Evolutionary conservation across 23 red algal species (phyloP).

Genomic region (Gracilariopsis chorda): DNA sequence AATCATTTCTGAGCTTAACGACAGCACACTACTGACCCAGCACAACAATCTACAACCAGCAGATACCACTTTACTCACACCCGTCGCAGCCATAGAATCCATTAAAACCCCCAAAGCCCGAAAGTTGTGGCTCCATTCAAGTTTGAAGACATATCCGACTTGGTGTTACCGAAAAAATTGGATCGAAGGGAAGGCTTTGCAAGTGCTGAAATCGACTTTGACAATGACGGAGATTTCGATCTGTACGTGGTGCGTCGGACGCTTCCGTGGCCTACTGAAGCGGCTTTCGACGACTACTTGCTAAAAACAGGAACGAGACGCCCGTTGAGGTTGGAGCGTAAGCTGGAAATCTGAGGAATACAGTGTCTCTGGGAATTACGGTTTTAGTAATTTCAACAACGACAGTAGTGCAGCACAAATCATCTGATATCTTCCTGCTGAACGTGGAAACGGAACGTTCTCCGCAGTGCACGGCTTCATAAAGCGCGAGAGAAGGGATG

Average conservation of each 20-base stretch:
- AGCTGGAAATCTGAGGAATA: slow-evolving; percentile 18
- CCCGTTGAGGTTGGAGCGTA: background rate
- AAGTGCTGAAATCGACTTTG: slow-evolving; percentile 49
- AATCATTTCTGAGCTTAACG: no score
- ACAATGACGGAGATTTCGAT: slow-evolving; percentile 57
- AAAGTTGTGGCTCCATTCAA: background rate
- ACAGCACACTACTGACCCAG: no score
- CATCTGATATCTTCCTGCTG: background rate
- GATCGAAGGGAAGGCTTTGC: background rate
- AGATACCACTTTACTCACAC: no score
- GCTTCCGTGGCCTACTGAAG: background rate
- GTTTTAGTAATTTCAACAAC: slow-evolving; percentile 70
- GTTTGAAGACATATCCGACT: slow-evolving; percentile 10
- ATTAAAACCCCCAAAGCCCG: no score
- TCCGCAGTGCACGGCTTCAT: background rate
- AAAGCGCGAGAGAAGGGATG: background rate
- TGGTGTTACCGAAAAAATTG: background rate
- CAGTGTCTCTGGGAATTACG: slow-evolving; percentile 12
- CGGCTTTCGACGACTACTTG: background rate
- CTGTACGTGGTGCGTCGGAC: slow-evolving; percentile 13
- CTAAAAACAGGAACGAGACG: background rate
- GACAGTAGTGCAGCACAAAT: slow-evolving; percentile 11
- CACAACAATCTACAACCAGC: no score
- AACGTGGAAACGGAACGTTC: slow-evolving; percentile 41
- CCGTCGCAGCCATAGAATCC: no score